A percentile compares a stretch with the other conserved stretches of the same genome.
phyloP scores from a whole-genome alignment of 2,329 filamentous ascomycete genomes.

The Diaporthe aspalathi region DNA sequence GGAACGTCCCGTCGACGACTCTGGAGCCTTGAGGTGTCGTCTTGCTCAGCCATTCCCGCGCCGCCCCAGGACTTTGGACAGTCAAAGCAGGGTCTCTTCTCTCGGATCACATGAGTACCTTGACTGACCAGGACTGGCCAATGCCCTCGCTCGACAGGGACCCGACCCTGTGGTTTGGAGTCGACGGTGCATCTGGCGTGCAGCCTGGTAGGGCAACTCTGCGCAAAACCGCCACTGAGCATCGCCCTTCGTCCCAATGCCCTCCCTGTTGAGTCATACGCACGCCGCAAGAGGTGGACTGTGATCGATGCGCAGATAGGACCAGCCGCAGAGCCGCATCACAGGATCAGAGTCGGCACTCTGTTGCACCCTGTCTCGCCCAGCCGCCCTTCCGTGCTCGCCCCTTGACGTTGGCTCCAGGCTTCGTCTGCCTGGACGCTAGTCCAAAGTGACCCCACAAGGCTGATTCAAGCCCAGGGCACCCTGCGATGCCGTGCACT shows the following conservation, averaged over 20 bases:
- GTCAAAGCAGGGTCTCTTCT: neutral
- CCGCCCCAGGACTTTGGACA: conserved; percentile 8
- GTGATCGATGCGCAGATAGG: neutral
- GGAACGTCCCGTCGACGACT: neutral
- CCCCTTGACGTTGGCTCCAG: neutral
- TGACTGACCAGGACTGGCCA: conserved; percentile 1
- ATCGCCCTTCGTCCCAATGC: neutral
- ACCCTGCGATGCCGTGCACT: neutral
- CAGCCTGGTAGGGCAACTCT: conserved; percentile 2
- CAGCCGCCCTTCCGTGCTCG: neutral
- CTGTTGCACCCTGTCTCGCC: neutral
- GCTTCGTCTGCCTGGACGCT: conserved; percentile 25
- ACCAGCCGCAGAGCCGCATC: conserved; percentile 23
- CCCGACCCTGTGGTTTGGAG: conserved; percentile 9
- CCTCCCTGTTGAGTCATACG: conserved; percentile 4
- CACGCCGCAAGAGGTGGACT: neutral
- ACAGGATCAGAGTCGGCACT: neutral
- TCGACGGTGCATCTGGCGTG: neutral
- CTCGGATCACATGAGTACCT: no score
- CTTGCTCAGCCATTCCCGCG: conserved; percentile 4
- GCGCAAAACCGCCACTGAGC: conserved; percentile 23
- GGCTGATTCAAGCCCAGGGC: conserved; percentile 27
- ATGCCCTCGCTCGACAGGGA: neutral
- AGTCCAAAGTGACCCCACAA: conserved; percentile 8
- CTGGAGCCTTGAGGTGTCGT: conserved; percentile 13